phyloP scores from a whole-genome alignment of 352 stramenopile species.

The Pythium monospermum region DNA sequence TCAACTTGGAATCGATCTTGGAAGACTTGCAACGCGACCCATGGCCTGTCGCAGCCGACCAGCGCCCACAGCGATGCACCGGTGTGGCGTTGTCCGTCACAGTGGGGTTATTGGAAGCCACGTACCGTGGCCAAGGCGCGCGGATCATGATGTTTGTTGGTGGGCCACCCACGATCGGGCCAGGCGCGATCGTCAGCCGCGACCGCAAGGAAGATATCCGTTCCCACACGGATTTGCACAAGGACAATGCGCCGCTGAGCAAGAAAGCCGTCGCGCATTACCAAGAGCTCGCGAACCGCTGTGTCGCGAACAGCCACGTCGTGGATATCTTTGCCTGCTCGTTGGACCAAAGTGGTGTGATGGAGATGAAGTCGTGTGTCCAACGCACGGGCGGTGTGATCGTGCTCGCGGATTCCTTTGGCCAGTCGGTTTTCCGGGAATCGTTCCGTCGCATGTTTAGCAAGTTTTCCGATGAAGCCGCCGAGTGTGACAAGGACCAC shows the following conservation, averaged over 20 bases:
- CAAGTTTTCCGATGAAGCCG: conserved; percentile 92
- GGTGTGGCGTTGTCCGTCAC: conserved; percentile 95
- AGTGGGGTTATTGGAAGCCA: conserved; percentile 95
- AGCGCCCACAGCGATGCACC: conserved; percentile 94
- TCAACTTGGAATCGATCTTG: conserved; percentile 97
- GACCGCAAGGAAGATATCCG: conserved; percentile 97
- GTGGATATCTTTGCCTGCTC: conserved; percentile 99
- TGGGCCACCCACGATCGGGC: conserved; percentile 95
- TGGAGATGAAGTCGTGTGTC: conserved; percentile 98
- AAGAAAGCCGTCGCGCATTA: conserved; percentile 97
- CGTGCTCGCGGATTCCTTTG: conserved; percentile 97
- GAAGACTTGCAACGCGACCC: conserved; percentile 97
- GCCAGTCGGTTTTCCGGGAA: conserved; percentile 99
- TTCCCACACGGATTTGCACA: conserved; percentile 93
- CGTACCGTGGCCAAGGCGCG: conserved; percentile 92
- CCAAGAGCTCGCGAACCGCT: conserved; percentile 91
- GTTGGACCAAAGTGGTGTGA: conserved; percentile 95
- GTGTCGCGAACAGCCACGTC: conserved; percentile 90
- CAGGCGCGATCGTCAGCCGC: conserved; percentile 93
- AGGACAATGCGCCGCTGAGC: conserved; percentile 92
- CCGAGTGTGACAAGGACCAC: conserved; percentile 92
- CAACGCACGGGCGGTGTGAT: conserved; percentile 98
- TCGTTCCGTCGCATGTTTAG: conserved; percentile 97
- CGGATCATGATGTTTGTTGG: conserved; percentile 99
- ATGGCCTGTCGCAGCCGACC: conserved; percentile 96